Evolutionary conservation across 2,329 filamentous ascomycete genomes (phyloP).

Genomic region (Arthrinium phaeospermum): DNA sequence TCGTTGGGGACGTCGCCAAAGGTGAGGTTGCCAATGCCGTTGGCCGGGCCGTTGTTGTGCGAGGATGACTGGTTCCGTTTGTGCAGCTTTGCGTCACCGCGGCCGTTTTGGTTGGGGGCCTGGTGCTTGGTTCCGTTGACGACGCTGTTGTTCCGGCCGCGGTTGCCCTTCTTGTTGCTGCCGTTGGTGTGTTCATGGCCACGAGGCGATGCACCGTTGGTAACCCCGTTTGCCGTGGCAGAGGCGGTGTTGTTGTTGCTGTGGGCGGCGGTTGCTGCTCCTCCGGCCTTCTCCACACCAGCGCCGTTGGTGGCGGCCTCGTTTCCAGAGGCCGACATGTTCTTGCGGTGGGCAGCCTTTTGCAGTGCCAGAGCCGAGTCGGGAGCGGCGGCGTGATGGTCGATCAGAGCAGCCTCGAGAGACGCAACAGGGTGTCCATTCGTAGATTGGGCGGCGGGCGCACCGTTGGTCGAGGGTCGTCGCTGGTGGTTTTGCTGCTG

Average conservation of each 20-base stretch:
- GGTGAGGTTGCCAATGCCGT: constrained; percentile 21
- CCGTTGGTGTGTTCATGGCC: constrained; percentile 22
- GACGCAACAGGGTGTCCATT: constrained; percentile 35
- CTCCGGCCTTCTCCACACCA: constrained; percentile 26
- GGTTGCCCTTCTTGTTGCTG: constrained; percentile 10
- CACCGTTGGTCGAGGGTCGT: constrained; percentile 19
- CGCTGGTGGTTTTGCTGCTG: constrained; percentile 23
- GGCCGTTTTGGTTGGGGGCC: background rate
- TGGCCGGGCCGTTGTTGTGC: constrained; percentile 13
- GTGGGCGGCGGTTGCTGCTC: constrained; percentile 18
- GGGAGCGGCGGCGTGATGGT: constrained; percentile 27
- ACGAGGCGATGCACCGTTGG: constrained; percentile 10
- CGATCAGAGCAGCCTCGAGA: constrained; percentile 39
- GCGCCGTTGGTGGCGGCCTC: constrained; percentile 34
- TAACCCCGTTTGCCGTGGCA: background rate
- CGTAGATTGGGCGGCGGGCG: background rate
- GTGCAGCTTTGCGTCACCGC: background rate
- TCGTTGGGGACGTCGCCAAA: constrained; percentile 20
- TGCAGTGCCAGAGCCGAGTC: constrained; percentile 10
- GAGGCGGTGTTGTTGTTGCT: constrained; percentile 4
- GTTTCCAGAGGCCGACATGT: constrained; percentile 27
- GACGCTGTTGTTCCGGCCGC: constrained; percentile 20
- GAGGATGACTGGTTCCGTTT: background rate
- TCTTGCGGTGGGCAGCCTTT: constrained; percentile 18
- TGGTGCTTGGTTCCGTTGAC: constrained; percentile 18